Evolutionary conservation across 2,329 filamentous ascomycete genomes (phyloP).

Genomic region (Phialophora macrospora): DNA sequence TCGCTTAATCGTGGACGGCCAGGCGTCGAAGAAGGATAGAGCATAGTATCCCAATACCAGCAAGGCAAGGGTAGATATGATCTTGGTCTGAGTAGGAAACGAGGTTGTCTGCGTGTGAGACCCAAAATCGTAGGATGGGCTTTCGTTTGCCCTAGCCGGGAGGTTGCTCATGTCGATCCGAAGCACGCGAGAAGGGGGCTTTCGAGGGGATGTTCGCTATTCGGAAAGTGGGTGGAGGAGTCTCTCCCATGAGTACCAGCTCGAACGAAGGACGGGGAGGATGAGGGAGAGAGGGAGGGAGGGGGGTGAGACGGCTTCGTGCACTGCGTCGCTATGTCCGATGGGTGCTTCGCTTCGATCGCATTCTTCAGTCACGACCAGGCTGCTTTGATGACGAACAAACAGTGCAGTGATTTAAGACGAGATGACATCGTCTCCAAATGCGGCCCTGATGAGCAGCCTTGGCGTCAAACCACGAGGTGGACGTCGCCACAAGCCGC

Average conservation of each 20-base stretch:
- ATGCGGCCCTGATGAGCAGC: background rate
- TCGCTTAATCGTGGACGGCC: slow-evolving; percentile 37
- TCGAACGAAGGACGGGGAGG: background rate
- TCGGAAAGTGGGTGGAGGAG: slow-evolving; percentile 22
- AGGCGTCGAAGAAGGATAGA: slow-evolving; percentile 47
- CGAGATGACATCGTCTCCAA: slow-evolving; percentile 1
- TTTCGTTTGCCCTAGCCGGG: slow-evolving; percentile 33
- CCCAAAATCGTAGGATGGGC: slow-evolving; percentile 25
- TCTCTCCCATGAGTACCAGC: slow-evolving; percentile 13
- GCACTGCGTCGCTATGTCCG: background rate
- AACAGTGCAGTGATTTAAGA: background rate
- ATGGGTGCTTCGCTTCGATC: background rate
- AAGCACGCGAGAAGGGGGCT: slow-evolving; percentile 8
- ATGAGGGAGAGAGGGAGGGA: too few relatives aligned
- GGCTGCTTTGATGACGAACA: slow-evolving; percentile 21
- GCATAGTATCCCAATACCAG: slow-evolving; percentile 44
- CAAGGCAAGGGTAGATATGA: slow-evolving; percentile 34
- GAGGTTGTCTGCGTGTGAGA: slow-evolving; percentile 17
- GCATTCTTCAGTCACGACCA: background rate
- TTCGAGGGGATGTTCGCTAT: slow-evolving; percentile 7
- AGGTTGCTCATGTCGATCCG: slow-evolving; percentile 36
- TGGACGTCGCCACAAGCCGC: background rate
- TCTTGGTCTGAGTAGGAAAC: slow-evolving; percentile 29
- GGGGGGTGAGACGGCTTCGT: background rate
- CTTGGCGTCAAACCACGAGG: slow-evolving; percentile 5